Percentiles rank a stretch among this genome's conserved stretches.
phyloP scores from a whole-genome alignment of 306 rosid species.

The Phaseolus lunatus region DNA sequence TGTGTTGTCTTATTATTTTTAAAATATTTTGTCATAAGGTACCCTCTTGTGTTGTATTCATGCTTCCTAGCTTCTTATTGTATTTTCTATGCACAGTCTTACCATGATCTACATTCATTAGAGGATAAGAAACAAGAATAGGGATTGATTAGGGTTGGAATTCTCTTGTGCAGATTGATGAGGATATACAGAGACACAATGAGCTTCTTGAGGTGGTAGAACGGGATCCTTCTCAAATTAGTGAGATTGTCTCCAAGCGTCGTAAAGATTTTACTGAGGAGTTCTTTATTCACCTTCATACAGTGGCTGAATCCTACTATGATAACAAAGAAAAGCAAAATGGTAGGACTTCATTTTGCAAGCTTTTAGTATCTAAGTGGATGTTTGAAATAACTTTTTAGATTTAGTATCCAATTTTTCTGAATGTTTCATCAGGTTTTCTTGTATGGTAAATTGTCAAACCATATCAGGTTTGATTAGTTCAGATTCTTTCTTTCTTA shows the following conservation, averaged over 20 bases:
- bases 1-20: neutral
- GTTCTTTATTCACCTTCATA: conserved; percentile 82
- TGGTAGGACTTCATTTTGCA: conserved; percentile 57
- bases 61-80: neutral
- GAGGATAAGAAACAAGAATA: neutral
- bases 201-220: conserved; percentile 69
- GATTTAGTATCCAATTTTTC: conserved; percentile 7
- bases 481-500: conserved; percentile 5
- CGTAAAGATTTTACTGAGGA: conserved; percentile 94
- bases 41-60: neutral
- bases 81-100: neutral
- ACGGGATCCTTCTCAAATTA: conserved; percentile 56
- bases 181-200: conserved; percentile 89
- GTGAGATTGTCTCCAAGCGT: conserved; percentile 74
- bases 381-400: conserved; percentile 1
- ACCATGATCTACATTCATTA: conserved; percentile 1
- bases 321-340: conserved; percentile 66
- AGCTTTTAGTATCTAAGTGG: conserved; percentile 36
- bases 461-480: conserved; percentile 5
- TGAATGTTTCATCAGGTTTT: conserved; percentile 26
- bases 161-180: conserved; percentile 70
- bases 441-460: conserved; percentile 28
- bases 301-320: conserved; percentile 70
- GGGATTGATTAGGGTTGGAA: neutral
- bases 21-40: neutral